These are phyloP conservation scores for Ogataea naganishii DNA, from an alignment of 805 yeast species.

Conservation along the genomic window DNA sequence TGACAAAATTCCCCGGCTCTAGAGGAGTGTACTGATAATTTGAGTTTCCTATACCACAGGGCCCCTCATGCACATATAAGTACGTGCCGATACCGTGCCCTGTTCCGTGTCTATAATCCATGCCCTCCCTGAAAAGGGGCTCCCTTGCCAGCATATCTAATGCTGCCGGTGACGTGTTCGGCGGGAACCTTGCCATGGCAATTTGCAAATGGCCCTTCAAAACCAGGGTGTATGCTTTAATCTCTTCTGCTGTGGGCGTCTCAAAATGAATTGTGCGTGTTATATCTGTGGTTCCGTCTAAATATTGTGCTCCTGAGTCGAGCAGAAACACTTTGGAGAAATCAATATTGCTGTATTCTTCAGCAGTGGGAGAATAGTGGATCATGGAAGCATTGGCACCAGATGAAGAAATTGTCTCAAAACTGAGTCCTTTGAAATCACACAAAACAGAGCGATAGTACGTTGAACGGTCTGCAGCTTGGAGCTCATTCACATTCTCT, in stretches of 20 bases:
- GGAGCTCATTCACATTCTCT: constrained; percentile 44
- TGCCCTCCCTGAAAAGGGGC: constrained; percentile 71
- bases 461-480: constrained; percentile 46
- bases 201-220: constrained; percentile 87
- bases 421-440: constrained; percentile 60
- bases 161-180: constrained; percentile 62
- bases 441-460: constrained; percentile 31
- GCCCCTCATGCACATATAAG: constrained; percentile 91
- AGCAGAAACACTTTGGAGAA: constrained; percentile 62
- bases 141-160: constrained; percentile 82
- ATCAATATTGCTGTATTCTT: constrained; percentile 51
- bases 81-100: constrained; percentile 97
- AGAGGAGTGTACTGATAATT: constrained; percentile 37
- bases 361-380: constrained; percentile 64
- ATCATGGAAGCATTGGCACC: constrained; percentile 72
- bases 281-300: constrained; percentile 94
- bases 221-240: constrained; percentile 70
- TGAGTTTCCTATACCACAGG: constrained; percentile 63
- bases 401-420: constrained; percentile 67
- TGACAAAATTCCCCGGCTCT: constrained; percentile 62
- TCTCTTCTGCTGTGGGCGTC: constrained; percentile 48
- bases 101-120: constrained; percentile 89
- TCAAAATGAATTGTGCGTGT: constrained; percentile 78
- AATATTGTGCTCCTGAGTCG: constrained; percentile 88
- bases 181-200: constrained; percentile 72